These are phyloP conservation scores for Picochlorum sp. DNA, from an alignment of 139 green algal species.

Conservation along the genomic window DNA sequence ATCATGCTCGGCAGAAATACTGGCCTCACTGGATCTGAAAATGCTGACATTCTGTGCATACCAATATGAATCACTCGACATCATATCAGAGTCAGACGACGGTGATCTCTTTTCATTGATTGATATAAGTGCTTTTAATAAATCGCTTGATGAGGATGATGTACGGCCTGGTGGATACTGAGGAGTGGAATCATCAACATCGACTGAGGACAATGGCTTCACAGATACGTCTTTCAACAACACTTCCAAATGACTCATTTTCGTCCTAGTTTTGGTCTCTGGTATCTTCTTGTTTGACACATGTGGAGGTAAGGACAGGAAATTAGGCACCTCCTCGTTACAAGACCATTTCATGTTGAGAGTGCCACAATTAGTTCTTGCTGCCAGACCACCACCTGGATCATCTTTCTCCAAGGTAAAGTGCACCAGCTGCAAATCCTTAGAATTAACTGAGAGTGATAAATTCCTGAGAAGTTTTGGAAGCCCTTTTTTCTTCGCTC, in stretches of 20 bases:
- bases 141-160: too few relatives aligned
- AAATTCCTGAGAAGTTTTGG: constrained; percentile 27
- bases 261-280: neutral
- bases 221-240: constrained; percentile 2
- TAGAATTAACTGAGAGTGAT: constrained; percentile 7
- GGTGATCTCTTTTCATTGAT: too few relatives aligned
- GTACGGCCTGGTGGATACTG: too few relatives aligned
- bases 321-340: constrained; percentile 26
- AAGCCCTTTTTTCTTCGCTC: constrained; percentile 14
- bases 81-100: too few relatives aligned
- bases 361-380: neutral
- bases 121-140: too few relatives aligned
- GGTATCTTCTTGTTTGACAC: neutral
- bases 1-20: neutral
- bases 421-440: constrained; percentile 32
- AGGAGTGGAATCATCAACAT: too few relatives aligned
- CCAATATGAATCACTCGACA: neutral
- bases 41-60: neutral
- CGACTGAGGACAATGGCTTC: too few relatives aligned
- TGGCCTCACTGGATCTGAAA: neutral
- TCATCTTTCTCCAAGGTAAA: constrained; percentile 29
- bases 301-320: constrained; percentile 14
- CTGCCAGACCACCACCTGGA: neutral
- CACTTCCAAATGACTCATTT: neutral
- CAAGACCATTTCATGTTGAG: constrained; percentile 19